phyloP scores from a whole-genome alignment of 2,329 filamentous ascomycete species.

The Dactylonectria macrodidyma region DNA sequence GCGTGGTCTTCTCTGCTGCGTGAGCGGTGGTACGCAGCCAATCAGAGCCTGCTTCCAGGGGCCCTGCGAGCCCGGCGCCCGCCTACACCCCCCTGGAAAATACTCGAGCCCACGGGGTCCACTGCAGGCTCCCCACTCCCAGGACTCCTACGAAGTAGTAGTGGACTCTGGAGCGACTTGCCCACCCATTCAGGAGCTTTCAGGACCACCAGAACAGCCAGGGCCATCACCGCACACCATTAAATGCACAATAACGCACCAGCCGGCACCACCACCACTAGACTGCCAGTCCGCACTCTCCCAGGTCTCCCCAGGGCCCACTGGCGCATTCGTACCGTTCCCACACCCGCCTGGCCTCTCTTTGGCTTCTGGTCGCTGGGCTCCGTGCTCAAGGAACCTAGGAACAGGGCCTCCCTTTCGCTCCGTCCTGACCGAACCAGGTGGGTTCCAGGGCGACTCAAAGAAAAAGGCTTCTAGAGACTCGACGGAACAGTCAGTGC shows the following conservation, averaged over 20 bases:
- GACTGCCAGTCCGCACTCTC: slow-evolving; percentile 9
- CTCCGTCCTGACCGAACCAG: background rate
- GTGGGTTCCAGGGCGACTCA: slow-evolving; percentile 4
- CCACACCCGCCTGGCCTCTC: background rate
- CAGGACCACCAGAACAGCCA: background rate
- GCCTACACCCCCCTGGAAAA: slow-evolving; percentile 23
- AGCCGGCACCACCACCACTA: slow-evolving; percentile 20
- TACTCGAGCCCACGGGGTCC: slow-evolving; percentile 15
- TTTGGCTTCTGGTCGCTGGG: background rate
- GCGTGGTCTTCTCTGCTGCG: slow-evolving; percentile 39
- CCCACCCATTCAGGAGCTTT: slow-evolving; percentile 1
- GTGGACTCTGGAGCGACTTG: background rate
- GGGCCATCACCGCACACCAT: slow-evolving; percentile 8
- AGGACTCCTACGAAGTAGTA: too few species aligned
- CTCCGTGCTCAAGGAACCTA: background rate
- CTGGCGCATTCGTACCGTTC: slow-evolving; percentile 2
- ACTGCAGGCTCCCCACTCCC: slow-evolving; percentile 10
- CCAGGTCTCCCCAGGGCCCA: background rate
- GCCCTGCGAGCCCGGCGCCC: slow-evolving; percentile 28
- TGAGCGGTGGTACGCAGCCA: slow-evolving; percentile 34
- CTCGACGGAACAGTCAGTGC: slow-evolving; percentile 29
- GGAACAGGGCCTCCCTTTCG: background rate
- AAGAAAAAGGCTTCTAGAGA: slow-evolving; percentile 28
- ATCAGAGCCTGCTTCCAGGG: slow-evolving; percentile 28
- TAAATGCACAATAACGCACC: slow-evolving; percentile 3